Base-by-base conservation (phyloP, 306 rosid species). In the Quercus alba region DNA sequence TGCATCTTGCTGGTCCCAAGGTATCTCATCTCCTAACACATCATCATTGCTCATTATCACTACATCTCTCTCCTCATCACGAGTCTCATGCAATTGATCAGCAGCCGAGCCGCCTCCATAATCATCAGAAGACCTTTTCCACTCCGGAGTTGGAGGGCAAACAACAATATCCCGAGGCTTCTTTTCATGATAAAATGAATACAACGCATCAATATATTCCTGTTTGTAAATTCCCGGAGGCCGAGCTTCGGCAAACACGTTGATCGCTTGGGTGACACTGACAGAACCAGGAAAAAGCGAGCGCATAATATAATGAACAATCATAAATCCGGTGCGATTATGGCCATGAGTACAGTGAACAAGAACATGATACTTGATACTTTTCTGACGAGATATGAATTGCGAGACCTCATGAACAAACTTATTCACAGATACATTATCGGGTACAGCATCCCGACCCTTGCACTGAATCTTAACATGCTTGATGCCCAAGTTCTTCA, bases 281-380 rank as follows among this genome's bases (percentile, higher is more conserved):
- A 93, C 97, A 38, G 98, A 89, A 84, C 87, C 85, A 74, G 88
- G 82, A 41, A 8, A 41, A 63, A 38, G 85, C 7, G 91, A 75
- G 67, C 99, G 99, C 99, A 93, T 90, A 56, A 96, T 91, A 84
- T 88, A 96, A 83, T 92, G 94, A 77, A 93, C 80, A 78, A 96
- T 89, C 99, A 96, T 96, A 84, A 84, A 96, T 79, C 99, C 98
- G 25, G 99, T 96, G 62, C 98, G 99, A 87, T 96, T 96, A 86
- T 93, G 98, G 59, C 99, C 98, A 77, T 96, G 98, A 2, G 99
- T 96, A 83, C 99, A 96, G 64, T 96, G 99, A 80, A 96, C 99
- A 81, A 93, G 97, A 83, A 96, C 92, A 81, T 85, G 87, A 84
- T 90, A 90, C 88, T 91, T 96, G 99, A 41, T 8, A 41, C 46